Evolutionary conservation across 2,329 filamentous ascomycete genomes (phyloP).

Genomic region (Curvularia lunata): DNA sequence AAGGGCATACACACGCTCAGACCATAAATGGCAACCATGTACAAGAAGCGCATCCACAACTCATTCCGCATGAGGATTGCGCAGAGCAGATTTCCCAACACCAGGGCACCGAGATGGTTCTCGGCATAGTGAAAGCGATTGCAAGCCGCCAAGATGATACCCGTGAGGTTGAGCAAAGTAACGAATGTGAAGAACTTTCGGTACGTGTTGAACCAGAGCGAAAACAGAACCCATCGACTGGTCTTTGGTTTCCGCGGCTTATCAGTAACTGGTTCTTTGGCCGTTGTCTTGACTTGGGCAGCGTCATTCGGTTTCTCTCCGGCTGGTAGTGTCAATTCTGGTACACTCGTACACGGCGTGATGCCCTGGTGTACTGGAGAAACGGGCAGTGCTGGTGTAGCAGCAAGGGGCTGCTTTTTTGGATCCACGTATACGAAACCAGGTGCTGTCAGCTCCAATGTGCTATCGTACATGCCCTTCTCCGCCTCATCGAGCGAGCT

Average conservation of each 20-base stretch:
- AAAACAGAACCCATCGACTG: constrained; percentile 39
- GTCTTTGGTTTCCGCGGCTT: constrained; percentile 30
- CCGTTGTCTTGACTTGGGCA: constrained; percentile 20
- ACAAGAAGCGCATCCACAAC: constrained; percentile 42
- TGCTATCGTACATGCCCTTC: constrained; percentile 40
- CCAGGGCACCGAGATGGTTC: constrained; percentile 42
- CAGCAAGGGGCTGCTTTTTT: constrained; percentile 16
- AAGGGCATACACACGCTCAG: constrained; percentile 29
- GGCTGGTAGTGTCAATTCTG: constrained; percentile 35
- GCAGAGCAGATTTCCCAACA: constrained; percentile 42
- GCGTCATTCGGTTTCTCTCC: constrained; percentile 27
- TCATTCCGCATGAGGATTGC: constrained; percentile 45
- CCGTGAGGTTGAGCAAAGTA: constrained; percentile 37
- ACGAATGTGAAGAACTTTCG: constrained; percentile 46
- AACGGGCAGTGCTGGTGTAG: constrained; percentile 24
- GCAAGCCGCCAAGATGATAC: constrained; percentile 40
- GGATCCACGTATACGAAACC: constrained; percentile 38
- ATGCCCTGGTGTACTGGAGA: constrained; percentile 46
- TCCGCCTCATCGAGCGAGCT: constrained; percentile 43
- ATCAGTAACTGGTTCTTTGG: constrained; percentile 22
- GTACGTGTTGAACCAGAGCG: constrained; percentile 48
- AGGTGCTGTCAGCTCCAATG: constrained; percentile 32
- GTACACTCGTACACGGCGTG: constrained; percentile 42
- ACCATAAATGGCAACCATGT: constrained; percentile 42
- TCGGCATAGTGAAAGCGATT: constrained; percentile 41